Evolutionary conservation across 2,329 filamentous ascomycete genomes (phyloP), one percentile per base, ranked within the genome.

Genomic region (Bipolaris oryzae): DNA sequence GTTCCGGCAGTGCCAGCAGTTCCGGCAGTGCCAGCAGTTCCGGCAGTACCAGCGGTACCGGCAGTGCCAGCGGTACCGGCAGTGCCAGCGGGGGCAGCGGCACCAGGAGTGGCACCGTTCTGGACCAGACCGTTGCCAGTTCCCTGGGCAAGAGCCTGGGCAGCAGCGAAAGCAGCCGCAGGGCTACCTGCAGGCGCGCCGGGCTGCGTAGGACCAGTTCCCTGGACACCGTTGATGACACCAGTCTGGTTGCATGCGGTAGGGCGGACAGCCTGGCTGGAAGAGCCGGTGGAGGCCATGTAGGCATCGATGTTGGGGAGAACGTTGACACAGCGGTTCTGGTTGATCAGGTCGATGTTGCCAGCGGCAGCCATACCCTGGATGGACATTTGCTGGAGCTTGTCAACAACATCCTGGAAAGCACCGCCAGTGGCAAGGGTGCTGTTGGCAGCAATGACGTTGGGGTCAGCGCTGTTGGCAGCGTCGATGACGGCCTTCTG

Each of bases 391-490:
- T 67, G 50, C 67, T 74, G 67, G 42, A 76, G 69, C 67, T 74
- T 76, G 65, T 73, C 64, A 54, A 76, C 74, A 41, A 76, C 74
- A 61, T 74, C 73, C 62, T 74, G 71, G 70, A 76, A 76, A 33
- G 70, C 62, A 59, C 74, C 74, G 7, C 69, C 71, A 31, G 69
- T 73, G 7, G 67, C 73, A 44, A 76, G 71, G 25, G 74, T 76
- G 61, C 69, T 71, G 64, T 76, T 76, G 50, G 74, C 74, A 44
- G 69, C 69, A 43, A 69, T 66, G 47, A 76, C 70, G 16, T 70
- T 70, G 44, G 70, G 67, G 48, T 63, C 43, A 15, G 50, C 25
- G 41, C 63, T 60, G 45, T 70, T 67, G 37, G 68, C 69, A 25
- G 62, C 60, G 43, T 75, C 74, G 50, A 75, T 73, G 55, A 73